A percentile compares a stretch with the other conserved stretches of the same genome.
Evolutionary conservation across 176 grass and related monocot species (phyloP).

Genomic region (Canna indica): DNA sequence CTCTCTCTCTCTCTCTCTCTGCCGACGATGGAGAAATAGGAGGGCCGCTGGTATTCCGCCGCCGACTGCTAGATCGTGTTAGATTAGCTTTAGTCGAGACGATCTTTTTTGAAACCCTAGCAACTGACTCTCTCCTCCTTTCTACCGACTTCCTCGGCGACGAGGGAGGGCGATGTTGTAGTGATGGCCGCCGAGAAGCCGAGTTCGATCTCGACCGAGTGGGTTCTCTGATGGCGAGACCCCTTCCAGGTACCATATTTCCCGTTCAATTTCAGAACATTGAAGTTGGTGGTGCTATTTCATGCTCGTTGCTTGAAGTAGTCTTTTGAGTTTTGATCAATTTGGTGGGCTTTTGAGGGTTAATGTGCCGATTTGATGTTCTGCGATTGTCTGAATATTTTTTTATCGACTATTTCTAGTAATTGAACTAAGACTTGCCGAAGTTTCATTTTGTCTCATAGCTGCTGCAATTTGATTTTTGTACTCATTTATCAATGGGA

Average conservation of each 20-base stretch:
- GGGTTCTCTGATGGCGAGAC: neutral
- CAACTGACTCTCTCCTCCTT: neutral
- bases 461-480: neutral
- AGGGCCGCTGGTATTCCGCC: too few relatives aligned
- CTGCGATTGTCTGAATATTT: neutral
- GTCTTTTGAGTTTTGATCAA: neutral
- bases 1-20: too few relatives aligned
- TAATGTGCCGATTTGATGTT: neutral
- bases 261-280: neutral
- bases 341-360: neutral
- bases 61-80: neutral
- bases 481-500: neutral
- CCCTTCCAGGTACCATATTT: neutral
- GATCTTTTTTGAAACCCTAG: neutral
- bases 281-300: neutral
- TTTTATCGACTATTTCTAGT: neutral
- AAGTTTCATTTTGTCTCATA: neutral
- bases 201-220: neutral
- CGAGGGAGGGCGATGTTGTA: slow-evolving; percentile 4
- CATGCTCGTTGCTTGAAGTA: neutral
- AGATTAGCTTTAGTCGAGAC: neutral
- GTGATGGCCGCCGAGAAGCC: neutral
- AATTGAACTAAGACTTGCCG: neutral
- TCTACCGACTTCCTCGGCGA: neutral
- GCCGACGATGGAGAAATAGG: too few relatives aligned